These are phyloP conservation scores for Nigrospora sphaerica DNA, from an alignment of 2,329 filamentous ascomycete genomes.

Conservation along the genomic window DNA sequence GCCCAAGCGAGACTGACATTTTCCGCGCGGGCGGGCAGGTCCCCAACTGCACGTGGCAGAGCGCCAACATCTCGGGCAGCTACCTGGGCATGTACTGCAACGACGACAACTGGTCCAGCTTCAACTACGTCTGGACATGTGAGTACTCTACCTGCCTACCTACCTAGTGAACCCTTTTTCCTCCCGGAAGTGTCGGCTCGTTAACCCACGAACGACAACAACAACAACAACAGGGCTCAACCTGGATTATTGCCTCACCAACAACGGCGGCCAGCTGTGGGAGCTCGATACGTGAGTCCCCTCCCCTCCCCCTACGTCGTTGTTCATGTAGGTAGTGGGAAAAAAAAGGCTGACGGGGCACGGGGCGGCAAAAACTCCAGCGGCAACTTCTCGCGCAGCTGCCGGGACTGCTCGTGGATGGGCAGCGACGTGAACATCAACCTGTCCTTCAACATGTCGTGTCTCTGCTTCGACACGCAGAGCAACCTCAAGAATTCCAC, in stretches of 20 bases:
- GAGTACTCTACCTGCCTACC: conserved; percentile 13
- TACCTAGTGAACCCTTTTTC: neutral
- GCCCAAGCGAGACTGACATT: no score
- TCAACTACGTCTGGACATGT: conserved; percentile 33
- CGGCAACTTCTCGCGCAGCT: conserved; percentile 19
- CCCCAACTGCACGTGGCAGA: conserved; percentile 27
- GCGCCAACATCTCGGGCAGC: conserved; percentile 20
- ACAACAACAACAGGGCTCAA: conserved; percentile 28
- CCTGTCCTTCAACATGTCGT: conserved; percentile 17
- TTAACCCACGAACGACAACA: no score
- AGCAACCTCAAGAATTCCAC: conserved; percentile 8
- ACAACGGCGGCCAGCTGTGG: conserved; percentile 18
- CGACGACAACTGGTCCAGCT: conserved; percentile 24
- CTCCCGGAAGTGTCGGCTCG: neutral
- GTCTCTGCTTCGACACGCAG: conserved; percentile 15
- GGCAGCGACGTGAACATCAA: conserved; percentile 16
- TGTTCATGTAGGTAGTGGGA: neutral
- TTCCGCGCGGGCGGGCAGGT: no score
- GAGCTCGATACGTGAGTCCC: conserved; percentile 14
- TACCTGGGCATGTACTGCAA: conserved; percentile 32
- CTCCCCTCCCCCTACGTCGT: neutral
- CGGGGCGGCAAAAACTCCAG: conserved; percentile 10
- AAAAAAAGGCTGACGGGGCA: neutral
- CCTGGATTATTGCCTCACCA: conserved; percentile 22
- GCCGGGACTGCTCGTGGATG: conserved; percentile 16